phyloP scores from a whole-genome alignment of 2,329 filamentous ascomycete species.

The Nemania sp. region DNA sequence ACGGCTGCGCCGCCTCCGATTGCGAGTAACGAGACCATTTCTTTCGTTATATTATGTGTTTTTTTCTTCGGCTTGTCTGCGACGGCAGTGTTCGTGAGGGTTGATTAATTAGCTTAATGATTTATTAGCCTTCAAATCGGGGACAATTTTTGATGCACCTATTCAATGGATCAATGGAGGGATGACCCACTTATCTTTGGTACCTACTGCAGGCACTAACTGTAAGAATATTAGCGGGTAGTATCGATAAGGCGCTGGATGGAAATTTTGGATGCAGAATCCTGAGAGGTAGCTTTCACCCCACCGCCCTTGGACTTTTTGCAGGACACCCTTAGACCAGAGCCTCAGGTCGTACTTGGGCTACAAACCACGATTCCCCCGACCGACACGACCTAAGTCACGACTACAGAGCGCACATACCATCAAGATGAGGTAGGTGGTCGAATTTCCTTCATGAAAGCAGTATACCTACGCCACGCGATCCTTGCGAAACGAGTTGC shows the following conservation, averaged over 20 bases:
- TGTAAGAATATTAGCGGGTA: background rate
- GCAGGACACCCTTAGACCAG: slow-evolving; percentile 2
- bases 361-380: slow-evolving; percentile 8
- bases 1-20: slow-evolving; percentile 62
- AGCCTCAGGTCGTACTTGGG: slow-evolving; percentile 21
- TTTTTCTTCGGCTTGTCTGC: background rate
- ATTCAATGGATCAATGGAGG: background rate
- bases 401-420: slow-evolving; percentile 16
- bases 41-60: slow-evolving; percentile 25
- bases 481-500: slow-evolving; percentile 20
- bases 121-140: background rate
- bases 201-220: background rate
- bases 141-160: slow-evolving; percentile 33
- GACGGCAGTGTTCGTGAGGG: no score
- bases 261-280: slow-evolving; percentile 36
- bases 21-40: slow-evolving; percentile 69
- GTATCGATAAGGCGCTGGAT: slow-evolving; percentile 35
- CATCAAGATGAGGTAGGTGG: slow-evolving; percentile 50
- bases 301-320: slow-evolving; percentile 35
- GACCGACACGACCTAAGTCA: slow-evolving; percentile 22
- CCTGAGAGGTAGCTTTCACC: slow-evolving; percentile 30
- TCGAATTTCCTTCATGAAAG: slow-evolving; percentile 10
- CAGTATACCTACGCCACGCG: slow-evolving; percentile 1
- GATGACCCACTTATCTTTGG: background rate
- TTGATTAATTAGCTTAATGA: background rate